A percentile compares a stretch with the other conserved stretches of the same genome.
Conservation (phyloP, 2,329 filamentous ascomycete genomes). For the Xylariaceae sp. region DNA sequence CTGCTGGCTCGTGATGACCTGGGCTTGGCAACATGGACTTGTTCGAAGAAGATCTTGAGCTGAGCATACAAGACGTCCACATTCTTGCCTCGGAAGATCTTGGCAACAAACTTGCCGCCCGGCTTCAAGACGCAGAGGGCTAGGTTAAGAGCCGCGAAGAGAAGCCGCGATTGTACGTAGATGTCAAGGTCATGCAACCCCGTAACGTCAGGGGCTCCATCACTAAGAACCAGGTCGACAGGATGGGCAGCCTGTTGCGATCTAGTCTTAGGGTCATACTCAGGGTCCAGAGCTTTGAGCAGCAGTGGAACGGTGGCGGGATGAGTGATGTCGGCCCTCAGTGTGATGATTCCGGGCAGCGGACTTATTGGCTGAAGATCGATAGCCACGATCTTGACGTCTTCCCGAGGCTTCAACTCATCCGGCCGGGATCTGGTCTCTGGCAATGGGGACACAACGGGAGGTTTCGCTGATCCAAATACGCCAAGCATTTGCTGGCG, state of each 20-base stretch:
- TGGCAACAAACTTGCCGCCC: constrained; percentile 93
- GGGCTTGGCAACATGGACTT: constrained; percentile 88
- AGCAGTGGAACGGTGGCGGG: constrained; percentile 89
- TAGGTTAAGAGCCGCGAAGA: constrained; percentile 90
- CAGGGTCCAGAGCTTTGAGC: constrained; percentile 74
- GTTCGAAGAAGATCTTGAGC: constrained; percentile 82
- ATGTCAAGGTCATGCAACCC: constrained; percentile 96
- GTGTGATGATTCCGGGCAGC: constrained; percentile 82
- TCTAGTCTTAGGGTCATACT: constrained; percentile 46
- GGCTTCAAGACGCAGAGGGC: constrained; percentile 88
- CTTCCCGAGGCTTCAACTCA: constrained; percentile 46
- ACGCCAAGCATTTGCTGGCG: constrained; percentile 55
- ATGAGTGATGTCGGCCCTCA: constrained; percentile 95
- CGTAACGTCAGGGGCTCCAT: constrained; percentile 94
- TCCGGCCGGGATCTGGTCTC: constrained; percentile 16
- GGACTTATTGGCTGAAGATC: constrained; percentile 95
- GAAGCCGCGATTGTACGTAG: constrained; percentile 91
- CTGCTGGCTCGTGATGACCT: constrained; percentile 92
- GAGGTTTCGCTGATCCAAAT: constrained; percentile 32
- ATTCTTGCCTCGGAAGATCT: constrained; percentile 92
- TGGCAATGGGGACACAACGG: constrained; percentile 20
- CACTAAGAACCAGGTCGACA: constrained; percentile 90
- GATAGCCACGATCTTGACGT: constrained; percentile 92
- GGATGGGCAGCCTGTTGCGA: constrained; percentile 60
- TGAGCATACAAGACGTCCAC: constrained; percentile 95